Evolutionary conservation across 2,329 filamentous ascomycete genomes (phyloP).

Genomic region (Penicillium verrucosum): DNA sequence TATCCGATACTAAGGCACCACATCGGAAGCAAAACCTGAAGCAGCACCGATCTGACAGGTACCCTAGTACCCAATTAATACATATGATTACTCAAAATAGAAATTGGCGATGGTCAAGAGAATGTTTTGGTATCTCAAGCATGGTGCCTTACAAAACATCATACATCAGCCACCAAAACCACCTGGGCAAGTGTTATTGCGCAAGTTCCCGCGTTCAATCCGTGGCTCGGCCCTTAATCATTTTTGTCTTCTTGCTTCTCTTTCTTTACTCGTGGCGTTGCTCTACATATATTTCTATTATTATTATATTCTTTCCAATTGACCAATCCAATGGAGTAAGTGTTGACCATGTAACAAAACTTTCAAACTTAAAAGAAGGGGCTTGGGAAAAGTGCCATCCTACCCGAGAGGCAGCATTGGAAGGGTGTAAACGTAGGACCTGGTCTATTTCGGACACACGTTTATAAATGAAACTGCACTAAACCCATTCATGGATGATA

Average conservation of each 20-base stretch:
- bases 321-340: not conserved
- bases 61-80: not conserved
- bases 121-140: not conserved
- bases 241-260: constrained; percentile 3
- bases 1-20: not conserved
- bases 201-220: too few relatives aligned
- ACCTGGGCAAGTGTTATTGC: too few relatives aligned
- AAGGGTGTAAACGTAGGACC: not conserved
- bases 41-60: not conserved
- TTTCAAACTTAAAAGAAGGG: not conserved
- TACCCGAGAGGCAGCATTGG: not conserved
- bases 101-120: not conserved
- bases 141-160: not conserved
- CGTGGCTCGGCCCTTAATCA: not conserved
- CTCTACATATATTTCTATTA: not conserved
- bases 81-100: not conserved
- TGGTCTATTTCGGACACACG: not conserved
- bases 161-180: not conserved
- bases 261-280: not conserved
- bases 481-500: not conserved
- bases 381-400: not conserved
- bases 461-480: not conserved
- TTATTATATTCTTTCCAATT: not conserved
- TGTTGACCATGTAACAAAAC: too few relatives aligned
- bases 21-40: not conserved